Base-by-base conservation (phyloP, 2,329 filamentous ascomycete species). In the Trichoderma arundinaceum region DNA sequence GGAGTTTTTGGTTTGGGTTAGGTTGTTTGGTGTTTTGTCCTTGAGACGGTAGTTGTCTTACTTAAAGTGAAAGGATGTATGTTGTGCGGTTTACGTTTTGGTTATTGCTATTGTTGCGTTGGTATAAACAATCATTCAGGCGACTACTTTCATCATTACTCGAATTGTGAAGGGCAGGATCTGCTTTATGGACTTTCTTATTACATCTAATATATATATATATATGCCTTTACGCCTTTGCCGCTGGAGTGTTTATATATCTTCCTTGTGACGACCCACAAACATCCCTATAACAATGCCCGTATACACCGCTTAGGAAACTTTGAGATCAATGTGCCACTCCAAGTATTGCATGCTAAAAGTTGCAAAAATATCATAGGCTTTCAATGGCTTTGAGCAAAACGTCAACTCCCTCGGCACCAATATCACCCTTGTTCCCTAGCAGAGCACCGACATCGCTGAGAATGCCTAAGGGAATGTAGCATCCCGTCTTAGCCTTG, bases 381-480 rank as follows among this genome's bases (percentile, higher is more conserved):
- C 81, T 80, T 71, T 85, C 86, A 69, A 90, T 88, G 22, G 86
- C 86, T 68, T 79, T 82, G 65, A 88, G 75, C 68, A 90, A 77
- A 5, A 89, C 87, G 65, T 87, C 82, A 32, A 91, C 69, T 1
- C 85, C 85, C 51, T 79, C 79, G n/a, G 80, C 77, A 8, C 76
- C 77, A 41, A 88, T 74, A 19, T 82, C 83, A 0, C 78, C 78
- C 38, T 81, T 76, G 48, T 88, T 87, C 41, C 88, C 88, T 32
- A 97, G 79, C 64, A 95, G 79, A 79, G 89, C 90, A 4, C 91
- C 89, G 49, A 98, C 84, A 81, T 98, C 94, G 74, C 94, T 98
- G 76, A 95, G 85, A 71, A 96, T 80, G 0, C 94, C 94, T 15
- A 98, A 79, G 0, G 92, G 92, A 65, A 98, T 87, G 73, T 94